phyloP scores from a whole-genome alignment of 2,329 filamentous ascomycete genomes.

The Colletotrichum sp. region DNA sequence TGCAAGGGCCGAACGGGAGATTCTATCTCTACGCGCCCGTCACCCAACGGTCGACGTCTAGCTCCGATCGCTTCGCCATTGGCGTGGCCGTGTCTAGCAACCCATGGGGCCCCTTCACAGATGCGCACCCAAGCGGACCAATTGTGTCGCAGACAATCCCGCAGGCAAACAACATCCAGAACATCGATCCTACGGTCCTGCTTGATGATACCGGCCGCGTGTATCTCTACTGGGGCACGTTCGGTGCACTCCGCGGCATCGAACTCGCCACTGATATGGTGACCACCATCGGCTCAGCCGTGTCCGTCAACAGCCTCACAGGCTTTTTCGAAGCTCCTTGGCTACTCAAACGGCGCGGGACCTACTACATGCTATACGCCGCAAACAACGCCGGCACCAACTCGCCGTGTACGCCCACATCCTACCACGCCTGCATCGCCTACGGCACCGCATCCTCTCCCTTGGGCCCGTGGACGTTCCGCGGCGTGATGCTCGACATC shows the following conservation, averaged over 20 bases:
- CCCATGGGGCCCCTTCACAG: constrained; percentile 37
- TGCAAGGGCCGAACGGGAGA: constrained; percentile 33
- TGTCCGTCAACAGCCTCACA: constrained; percentile 28
- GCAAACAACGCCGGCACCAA: constrained; percentile 39
- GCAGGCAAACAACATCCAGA: constrained; percentile 38
- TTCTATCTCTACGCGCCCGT: constrained; percentile 44
- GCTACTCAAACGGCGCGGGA: constrained; percentile 36
- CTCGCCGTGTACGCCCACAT: constrained; percentile 41
- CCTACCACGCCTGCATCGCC: constrained; percentile 42
- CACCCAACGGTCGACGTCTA: constrained; percentile 28
- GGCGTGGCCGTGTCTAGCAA: constrained; percentile 39
- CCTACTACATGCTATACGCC: constrained; percentile 44
- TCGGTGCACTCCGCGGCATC: constrained; percentile 36
- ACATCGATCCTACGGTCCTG: constrained; percentile 43
- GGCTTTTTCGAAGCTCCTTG: constrained; percentile 44
- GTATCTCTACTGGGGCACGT: constrained; percentile 44
- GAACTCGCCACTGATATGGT: constrained; percentile 40
- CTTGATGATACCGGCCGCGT: constrained; percentile 39
- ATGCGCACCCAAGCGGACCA: constrained; percentile 37
- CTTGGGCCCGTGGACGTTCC: constrained; percentile 40
- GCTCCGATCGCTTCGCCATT: constrained; percentile 39
- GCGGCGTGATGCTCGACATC: constrained; percentile 35
- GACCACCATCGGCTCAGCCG: constrained; percentile 30
- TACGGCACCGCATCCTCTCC: constrained; percentile 38
- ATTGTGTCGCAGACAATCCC: constrained; percentile 39